Base-by-base conservation (phyloP, 2,329 filamentous ascomycete species). In the Myriosclerotinia curreyana region DNA sequence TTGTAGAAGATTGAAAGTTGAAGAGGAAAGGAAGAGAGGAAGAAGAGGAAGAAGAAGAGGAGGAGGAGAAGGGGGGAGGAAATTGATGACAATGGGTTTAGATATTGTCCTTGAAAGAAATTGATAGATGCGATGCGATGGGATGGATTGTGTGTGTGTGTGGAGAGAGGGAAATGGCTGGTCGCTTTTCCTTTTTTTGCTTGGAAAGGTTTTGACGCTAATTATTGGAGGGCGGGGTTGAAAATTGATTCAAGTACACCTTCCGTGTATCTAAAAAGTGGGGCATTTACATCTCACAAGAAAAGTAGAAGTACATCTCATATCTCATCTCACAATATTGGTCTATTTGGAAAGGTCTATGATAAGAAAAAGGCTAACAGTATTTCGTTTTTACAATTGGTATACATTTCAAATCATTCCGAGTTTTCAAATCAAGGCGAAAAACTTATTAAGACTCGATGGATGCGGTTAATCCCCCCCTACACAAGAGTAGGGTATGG, bases 31-130 rank as follows among this genome's bases (percentile, higher is more conserved):
- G 66, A 56, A 68, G 67, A 62, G 58, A 63, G 40, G 61, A 49
- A 49, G 51, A 61, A 63, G 64, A 58, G 52, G 64, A 42, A 51
- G 55, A 49, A 50, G 56, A 58, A 63, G 54, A 55, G 54, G 51
- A 65, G 61, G 71, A 64, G 66, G 66, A 62, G 66, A 65, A 67
- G 59, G 65, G 67, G 60, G 49, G 65, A 62, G 65, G 64, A 58
- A 58, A 61, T 63, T 44, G 44, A 49, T 46, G 60, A 40, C 38
- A 31, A 60, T 63, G 59, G 62, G 48, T 52, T 59, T 46, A 22
- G 44, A 56, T 50, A 56, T 28, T 54, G 36, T 56, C 53, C 38
- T 51, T 44, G 28, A 58, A 53, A 59, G 51, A 65, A 56, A 25
- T 42, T 5, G 46, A 52, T 61, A 38, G n/a, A 53, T 42, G n/a